These are phyloP conservation scores for Mycena olivaceomarginata DNA, from an alignment of 768 basidiomycete genomes.

Conservation along the genomic window DNA sequence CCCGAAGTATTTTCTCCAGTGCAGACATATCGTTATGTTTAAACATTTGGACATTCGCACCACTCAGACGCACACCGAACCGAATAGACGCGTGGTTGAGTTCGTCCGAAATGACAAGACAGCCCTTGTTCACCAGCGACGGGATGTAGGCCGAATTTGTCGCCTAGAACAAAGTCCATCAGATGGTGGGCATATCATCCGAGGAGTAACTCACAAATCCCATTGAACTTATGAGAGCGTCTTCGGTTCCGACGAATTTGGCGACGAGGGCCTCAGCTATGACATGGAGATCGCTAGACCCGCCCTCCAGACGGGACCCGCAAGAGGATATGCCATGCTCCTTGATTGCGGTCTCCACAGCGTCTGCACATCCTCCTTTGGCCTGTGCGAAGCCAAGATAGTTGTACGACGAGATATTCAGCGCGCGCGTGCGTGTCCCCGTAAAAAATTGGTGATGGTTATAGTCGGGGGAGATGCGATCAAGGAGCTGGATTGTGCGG, in stretches of 20 bases:
- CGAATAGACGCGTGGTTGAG: constrained; percentile 97
- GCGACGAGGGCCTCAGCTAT: constrained; percentile 92
- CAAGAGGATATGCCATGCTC: constrained; percentile 89
- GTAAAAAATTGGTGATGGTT: constrained; percentile 87
- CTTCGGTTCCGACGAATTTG: constrained; percentile 92
- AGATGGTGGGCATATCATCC: not conserved
- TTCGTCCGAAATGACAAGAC: constrained; percentile 98
- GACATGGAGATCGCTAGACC: constrained; percentile 88
- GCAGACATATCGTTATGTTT: constrained; percentile 97
- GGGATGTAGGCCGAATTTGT: constrained; percentile 97
- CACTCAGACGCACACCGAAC: constrained; percentile 93
- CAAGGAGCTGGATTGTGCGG: constrained; percentile 91
- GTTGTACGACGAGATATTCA: constrained; percentile 99
- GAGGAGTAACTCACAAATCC: constrained; percentile 69
- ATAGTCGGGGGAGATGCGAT: constrained; percentile 89
- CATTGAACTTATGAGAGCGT: constrained; percentile 94
- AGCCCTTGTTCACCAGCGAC: constrained; percentile 92
- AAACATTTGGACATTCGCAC: constrained; percentile 93
- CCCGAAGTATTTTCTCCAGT: constrained; percentile 87
- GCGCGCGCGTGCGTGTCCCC: constrained; percentile 88
- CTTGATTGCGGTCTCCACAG: constrained; percentile 88
- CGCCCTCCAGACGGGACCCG: constrained; percentile 89
- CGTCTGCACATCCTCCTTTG: constrained; percentile 94
- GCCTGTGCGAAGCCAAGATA: constrained; percentile 99
- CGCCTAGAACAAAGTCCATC: constrained; percentile 58